Percentiles rank a stretch among this genome's conserved stretches.
These are phyloP conservation scores for Cantharellus cinnabarinus DNA, from an alignment of 768 basidiomycete species.

Conservation along the genomic window DNA sequence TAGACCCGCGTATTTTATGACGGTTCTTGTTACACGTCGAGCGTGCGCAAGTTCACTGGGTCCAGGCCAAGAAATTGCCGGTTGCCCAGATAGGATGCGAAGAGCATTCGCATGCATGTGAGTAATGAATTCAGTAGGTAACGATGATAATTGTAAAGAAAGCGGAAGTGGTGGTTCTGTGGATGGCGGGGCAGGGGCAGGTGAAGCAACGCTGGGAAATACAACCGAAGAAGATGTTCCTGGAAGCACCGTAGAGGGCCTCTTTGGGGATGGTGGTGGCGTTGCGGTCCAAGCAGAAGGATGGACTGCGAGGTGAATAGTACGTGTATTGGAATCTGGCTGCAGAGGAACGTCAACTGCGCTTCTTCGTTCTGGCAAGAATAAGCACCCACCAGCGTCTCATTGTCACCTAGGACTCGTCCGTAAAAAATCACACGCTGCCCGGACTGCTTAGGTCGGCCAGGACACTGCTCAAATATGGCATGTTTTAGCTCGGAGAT, in stretches of 20 bases:
- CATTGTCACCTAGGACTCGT: background rate
- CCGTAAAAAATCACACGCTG: background rate
- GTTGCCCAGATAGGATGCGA: conserved; percentile 5
- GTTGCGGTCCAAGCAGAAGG: background rate
- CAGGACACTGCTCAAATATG: conserved; percentile 1
- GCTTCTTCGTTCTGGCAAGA: background rate
- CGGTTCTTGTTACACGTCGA: background rate
- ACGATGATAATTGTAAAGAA: background rate
- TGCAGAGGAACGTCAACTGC: background rate
- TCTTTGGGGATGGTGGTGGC: background rate
- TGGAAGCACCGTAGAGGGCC: background rate
- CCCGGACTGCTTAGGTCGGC: background rate
- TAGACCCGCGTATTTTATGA: conserved; percentile 1
- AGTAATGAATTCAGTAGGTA: conserved; percentile 6
- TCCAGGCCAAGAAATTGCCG: conserved; percentile 3
- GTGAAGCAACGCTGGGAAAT: background rate
- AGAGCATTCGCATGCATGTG: conserved; percentile 8
- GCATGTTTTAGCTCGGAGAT: conserved; percentile 1
- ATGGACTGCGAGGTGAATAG: conserved; percentile 1
- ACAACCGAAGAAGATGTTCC: background rate
- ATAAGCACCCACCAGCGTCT: background rate
- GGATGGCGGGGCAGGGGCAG: background rate
- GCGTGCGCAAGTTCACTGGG: conserved; percentile 5
- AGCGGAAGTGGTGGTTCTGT: background rate
- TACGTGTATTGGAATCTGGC: background rate